Evolutionary conservation across 768 basidiomycete genomes (phyloP), one percentile per base, ranked within the genome.

Genomic region (Tephrocybe sp.): DNA sequence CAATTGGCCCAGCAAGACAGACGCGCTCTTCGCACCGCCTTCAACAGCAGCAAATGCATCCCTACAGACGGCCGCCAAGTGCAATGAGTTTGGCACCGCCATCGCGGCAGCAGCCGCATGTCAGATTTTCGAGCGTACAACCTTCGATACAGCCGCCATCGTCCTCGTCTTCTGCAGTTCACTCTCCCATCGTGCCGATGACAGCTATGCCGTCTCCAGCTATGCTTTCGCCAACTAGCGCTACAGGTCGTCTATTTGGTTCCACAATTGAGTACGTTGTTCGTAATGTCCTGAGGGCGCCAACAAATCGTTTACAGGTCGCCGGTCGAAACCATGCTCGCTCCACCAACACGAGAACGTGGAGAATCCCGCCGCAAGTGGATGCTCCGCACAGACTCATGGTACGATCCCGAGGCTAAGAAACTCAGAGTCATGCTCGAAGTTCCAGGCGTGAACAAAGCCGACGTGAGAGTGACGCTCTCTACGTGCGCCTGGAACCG

Each of bases 391-490:
- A 71, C 80, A 25, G 87, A 89, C 66, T 67, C 83, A 44, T 72
- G 78, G 60, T 85, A 80, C 69, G 76, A 83, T 60, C 56, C 62
- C 30, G 70, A 73, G 27, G 77, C 74, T 43, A 73, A 74, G 62
- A 60, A 73, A 31, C 67, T 87, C 58, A 76, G 74, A 49, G 82
- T 80, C 44, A 72, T 81, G 68, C 76, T 87, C 60, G 86, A 89
- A 66, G 70, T 89, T 25, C 87, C 87, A 3, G 87, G 87, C 35
- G 70, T 87, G 61, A 77, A 75, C 60, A 78, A 72, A 53, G 64
- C 64, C 53, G 81, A 87, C 58, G 57, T 89, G 44, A 76, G 67
- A 52, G 72, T 89, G 67, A 75, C 73, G 42, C 74, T 90, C 47
- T 76, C 78, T 42, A 82, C 78, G 53, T 82, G 82, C 60, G 63